Percentiles rank a stretch among this genome's conserved stretches.
Conservation (phyloP, 768 basidiomycete genomes). For the Termitomyces eurrhizus region DNA sequence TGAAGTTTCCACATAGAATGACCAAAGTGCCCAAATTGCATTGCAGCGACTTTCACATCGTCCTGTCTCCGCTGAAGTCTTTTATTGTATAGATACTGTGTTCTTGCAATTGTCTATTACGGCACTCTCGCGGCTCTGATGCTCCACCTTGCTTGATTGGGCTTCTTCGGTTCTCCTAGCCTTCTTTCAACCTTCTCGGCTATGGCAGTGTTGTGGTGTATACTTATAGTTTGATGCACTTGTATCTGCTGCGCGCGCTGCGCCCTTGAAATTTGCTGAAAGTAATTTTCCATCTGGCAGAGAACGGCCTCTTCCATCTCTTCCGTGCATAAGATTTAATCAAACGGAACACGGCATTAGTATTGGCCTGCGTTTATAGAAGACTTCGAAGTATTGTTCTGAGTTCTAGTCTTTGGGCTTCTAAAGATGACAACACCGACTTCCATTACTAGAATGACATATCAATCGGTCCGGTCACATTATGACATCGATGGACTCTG, state of each 20-base stretch:
- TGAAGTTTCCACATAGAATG: not conserved
- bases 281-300: not conserved
- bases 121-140: not conserved
- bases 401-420: not conserved
- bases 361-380: conserved; percentile 27
- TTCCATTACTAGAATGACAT: not conserved
- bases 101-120: not conserved
- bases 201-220: not conserved
- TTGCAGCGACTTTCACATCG: not conserved
- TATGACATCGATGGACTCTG: not conserved
- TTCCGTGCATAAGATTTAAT: not conserved
- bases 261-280: not conserved
- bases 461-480: not conserved
- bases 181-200: not conserved
- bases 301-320: not conserved
- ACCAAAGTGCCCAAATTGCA: not conserved
- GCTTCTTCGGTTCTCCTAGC: not conserved
- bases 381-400: not conserved
- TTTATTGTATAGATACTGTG: no score
- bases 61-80: not conserved
- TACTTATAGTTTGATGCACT: no score
- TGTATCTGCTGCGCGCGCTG: not conserved
- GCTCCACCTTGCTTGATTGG: not conserved
- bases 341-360: conserved; percentile 12
- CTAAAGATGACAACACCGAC: not conserved